Conservation (phyloP, 2,329 filamentous ascomycete species). For the Diaporthe velutina region DNA sequence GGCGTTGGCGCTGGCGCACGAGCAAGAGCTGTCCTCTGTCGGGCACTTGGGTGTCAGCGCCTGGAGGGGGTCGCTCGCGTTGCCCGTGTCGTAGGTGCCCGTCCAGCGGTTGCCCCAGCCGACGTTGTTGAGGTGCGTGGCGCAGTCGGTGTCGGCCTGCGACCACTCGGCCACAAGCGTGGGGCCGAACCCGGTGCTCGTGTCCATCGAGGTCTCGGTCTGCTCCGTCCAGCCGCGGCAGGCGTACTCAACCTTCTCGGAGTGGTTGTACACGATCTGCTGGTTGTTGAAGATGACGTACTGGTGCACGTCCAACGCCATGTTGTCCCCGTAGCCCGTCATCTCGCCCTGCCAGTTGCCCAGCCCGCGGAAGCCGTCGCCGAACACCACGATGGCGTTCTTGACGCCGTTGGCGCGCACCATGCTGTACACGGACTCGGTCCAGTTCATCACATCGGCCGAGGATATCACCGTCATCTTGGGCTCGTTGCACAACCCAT, state of each 20-base stretch:
- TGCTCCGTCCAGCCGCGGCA: conserved; percentile 90
- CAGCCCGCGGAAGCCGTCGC: conserved; percentile 94
- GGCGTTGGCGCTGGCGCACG: conserved; percentile 82
- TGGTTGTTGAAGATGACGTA: conserved; percentile 98
- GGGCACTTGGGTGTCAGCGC: conserved; percentile 83
- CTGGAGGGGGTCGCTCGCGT: conserved; percentile 61
- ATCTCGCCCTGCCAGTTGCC: conserved; percentile 91
- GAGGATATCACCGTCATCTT: conserved; percentile 82
- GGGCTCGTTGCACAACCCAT: conserved; percentile 95
- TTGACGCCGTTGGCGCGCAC: conserved; percentile 83
- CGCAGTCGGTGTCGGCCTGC: conserved; percentile 97
- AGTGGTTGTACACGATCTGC: conserved; percentile 85
- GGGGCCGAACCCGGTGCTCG: conserved; percentile 85
- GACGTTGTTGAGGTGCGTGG: conserved; percentile 88
- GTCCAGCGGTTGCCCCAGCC: conserved; percentile 91
- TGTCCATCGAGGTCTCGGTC: conserved; percentile 78
- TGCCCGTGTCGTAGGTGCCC: conserved; percentile 82
- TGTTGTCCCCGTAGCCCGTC: conserved; percentile 72
- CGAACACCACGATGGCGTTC: conserved; percentile 81
- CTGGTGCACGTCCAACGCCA: conserved; percentile 97
- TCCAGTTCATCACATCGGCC: conserved; percentile 82
- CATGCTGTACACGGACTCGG: conserved; percentile 76
- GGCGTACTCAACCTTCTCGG: conserved; percentile 86
- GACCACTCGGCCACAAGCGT: conserved; percentile 98
- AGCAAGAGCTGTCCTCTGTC: conserved; percentile 73